Evolutionary conservation across 148 eudicot species (phyloP).

Genomic region (Cornus suecica): DNA sequence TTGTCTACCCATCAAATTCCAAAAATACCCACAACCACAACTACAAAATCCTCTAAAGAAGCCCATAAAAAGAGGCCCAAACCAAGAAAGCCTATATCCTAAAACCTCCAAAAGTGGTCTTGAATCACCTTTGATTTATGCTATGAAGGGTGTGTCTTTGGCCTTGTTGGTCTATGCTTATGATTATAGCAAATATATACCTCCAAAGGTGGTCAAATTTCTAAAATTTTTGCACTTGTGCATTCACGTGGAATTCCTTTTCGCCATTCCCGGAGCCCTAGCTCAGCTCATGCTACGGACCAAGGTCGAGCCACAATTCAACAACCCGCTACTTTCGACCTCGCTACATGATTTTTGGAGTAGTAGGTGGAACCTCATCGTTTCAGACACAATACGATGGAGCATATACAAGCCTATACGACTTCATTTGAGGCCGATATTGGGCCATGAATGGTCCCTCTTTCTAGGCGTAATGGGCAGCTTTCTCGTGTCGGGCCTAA

Average conservation of each 20-base stretch:
- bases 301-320: slow-evolving; percentile 41
- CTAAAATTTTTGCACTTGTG: slow-evolving; percentile 16
- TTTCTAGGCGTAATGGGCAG: slow-evolving; percentile 27
- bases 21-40: slow-evolving; percentile 5
- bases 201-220: background rate
- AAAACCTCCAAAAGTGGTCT: slow-evolving; percentile 7
- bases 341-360: slow-evolving; percentile 72
- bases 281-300: slow-evolving; percentile 20
- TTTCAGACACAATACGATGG: slow-evolving; percentile 28
- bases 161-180: background rate
- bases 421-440: background rate
- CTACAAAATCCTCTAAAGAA: background rate
- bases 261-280: slow-evolving; percentile 2
- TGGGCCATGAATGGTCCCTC: slow-evolving; percentile 25
- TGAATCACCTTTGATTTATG: slow-evolving; percentile 5
- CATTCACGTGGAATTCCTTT: slow-evolving; percentile 13
- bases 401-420: slow-evolving; percentile 35
- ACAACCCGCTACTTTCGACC: slow-evolving; percentile 50
- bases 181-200: slow-evolving; percentile 14
- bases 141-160: background rate
- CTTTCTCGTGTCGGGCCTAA: slow-evolving; percentile 44
- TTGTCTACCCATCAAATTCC: slow-evolving; percentile 26
- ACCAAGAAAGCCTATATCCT: background rate
- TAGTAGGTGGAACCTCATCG: slow-evolving; percentile 54
- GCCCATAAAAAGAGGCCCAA: background rate